Percentiles rank a stretch among this genome's conserved stretches.
Conservation (phyloP, 2,329 filamentous ascomycete species). For the Colletotrichum paranaense region DNA sequence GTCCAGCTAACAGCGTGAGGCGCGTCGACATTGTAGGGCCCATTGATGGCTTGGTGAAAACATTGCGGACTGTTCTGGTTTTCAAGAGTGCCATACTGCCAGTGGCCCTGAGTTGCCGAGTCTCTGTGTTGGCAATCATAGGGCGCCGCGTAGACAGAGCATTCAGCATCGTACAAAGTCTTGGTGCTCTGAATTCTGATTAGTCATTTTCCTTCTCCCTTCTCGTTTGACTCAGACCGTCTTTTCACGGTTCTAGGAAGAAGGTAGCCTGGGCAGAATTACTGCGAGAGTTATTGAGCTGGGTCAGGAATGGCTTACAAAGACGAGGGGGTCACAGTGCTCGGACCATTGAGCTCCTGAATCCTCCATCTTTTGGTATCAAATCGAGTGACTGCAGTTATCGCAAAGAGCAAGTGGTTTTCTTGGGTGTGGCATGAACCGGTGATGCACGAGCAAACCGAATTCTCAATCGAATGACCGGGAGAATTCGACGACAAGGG, state of each 20-base stretch:
- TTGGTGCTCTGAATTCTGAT: background rate
- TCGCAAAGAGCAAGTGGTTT: background rate
- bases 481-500: background rate
- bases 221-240: background rate
- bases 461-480: background rate
- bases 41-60: background rate
- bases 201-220: background rate
- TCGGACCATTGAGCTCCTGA: background rate
- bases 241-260: background rate
- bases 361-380: background rate
- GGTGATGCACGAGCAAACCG: background rate
- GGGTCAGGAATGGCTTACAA: background rate
- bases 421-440: background rate
- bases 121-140: background rate
- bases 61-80: background rate
- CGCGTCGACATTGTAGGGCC: background rate
- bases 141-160: background rate
- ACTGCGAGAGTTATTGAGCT: too few species aligned
- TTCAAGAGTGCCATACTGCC: background rate
- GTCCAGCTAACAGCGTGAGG: background rate
- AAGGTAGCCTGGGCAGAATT: background rate
- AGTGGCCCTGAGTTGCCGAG: background rate
- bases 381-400: background rate
- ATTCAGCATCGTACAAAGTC: background rate
- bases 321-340: background rate